Conservation (phyloP, 177 flowering plant genomes). For the Telopea speciosissima region DNA sequence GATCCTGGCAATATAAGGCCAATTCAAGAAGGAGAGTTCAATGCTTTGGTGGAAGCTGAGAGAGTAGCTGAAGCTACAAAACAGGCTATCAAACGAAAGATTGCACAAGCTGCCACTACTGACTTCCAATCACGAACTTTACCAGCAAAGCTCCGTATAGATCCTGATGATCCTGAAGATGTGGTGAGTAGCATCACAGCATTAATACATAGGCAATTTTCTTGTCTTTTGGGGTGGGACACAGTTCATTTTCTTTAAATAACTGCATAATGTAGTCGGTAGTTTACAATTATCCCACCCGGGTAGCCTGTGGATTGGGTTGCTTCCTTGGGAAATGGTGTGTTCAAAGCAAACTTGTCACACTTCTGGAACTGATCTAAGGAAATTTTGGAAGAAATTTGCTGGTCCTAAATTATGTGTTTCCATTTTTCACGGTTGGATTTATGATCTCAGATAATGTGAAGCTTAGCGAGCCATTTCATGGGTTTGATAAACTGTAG, state of each 20-base stretch:
- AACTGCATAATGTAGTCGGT: not conserved
- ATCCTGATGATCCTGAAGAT: constrained; percentile 91
- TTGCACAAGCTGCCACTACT: constrained; percentile 44
- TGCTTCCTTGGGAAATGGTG: not conserved
- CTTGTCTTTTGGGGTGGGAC: not conserved
- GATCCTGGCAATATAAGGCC: constrained; percentile 85
- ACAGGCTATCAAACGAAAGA: constrained; percentile 84
- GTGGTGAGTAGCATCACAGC: constrained; percentile 51
- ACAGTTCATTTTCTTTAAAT: not conserved
- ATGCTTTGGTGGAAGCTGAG: constrained; percentile 87
- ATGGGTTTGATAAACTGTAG: too few relatives aligned
- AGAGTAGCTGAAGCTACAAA: constrained; percentile 93
- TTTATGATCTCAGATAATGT: too few relatives aligned
- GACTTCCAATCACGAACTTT: constrained; percentile 64
- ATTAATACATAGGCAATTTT: not conserved
- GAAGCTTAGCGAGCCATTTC: too few relatives aligned
- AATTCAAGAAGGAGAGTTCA: constrained; percentile 41
- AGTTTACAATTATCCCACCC: too few relatives aligned
- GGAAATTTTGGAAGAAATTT: not conserved
- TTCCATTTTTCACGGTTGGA: not conserved
- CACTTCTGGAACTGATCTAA: too few relatives aligned
- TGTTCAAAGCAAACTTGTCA: not conserved
- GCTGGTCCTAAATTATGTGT: not conserved
- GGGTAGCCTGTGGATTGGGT: not conserved
- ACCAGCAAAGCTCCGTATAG: constrained; percentile 87